These are phyloP conservation scores for Arabidopsis lyrata DNA, from an alignment of 441 rosid species.

Conservation along the genomic window DNA sequence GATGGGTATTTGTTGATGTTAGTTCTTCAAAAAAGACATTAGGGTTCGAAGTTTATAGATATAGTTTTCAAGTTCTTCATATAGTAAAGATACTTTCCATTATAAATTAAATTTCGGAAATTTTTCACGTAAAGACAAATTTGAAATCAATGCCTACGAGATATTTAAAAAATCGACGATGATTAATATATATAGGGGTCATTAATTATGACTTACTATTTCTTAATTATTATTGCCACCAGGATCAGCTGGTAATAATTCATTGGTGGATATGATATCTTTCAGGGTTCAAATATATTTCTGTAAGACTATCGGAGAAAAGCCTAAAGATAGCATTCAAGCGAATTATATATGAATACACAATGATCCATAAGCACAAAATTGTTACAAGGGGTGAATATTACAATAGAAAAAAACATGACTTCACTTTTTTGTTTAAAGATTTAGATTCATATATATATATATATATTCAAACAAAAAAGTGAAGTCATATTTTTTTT, in stretches of 20 bases:
- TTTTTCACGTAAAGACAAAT: constrained; percentile 36
- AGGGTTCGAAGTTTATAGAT: constrained; percentile 2
- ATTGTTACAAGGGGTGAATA: neutral
- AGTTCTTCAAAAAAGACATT: neutral
- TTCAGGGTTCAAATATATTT: constrained; percentile 33
- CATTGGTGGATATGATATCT: constrained; percentile 32
- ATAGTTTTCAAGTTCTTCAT: neutral
- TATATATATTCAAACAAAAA: no score
- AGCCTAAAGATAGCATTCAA: constrained; percentile 2
- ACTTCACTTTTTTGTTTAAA: no score
- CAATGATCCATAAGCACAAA: constrained; percentile 2
- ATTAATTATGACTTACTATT: constrained; percentile 31
- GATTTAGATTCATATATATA: no score
- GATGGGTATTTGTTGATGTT: no score
- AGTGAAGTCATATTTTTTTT: neutral
- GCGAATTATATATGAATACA: neutral
- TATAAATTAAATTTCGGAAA: no score
- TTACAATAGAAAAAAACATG: no score
- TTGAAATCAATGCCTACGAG: constrained; percentile 33
- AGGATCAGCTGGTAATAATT: constrained; percentile 39
- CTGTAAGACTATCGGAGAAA: constrained; percentile 18
- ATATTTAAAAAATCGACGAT: constrained; percentile 20
- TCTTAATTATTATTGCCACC: constrained; percentile 32
- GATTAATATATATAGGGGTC: constrained; percentile 34
- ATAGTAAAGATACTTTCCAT: no score